phyloP scores from a whole-genome alignment of 371 early-diverging fungal genomes.

The Apophysomyces trapeziformis region DNA sequence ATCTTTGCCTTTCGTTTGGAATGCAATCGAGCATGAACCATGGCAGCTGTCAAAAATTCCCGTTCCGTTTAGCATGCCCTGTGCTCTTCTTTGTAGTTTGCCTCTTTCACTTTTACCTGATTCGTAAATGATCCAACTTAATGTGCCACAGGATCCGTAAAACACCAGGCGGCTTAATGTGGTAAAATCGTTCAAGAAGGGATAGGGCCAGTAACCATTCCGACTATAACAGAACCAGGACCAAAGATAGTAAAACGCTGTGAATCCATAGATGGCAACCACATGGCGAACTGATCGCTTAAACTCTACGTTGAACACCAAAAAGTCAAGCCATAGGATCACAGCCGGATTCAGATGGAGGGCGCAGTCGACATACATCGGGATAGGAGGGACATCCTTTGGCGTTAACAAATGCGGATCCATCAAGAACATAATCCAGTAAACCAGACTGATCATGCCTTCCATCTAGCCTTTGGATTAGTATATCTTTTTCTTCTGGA shows the following conservation, averaged over 20 bases:
- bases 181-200: conserved; percentile 42
- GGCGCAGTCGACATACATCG: conserved; percentile 36
- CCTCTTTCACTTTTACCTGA: conserved; percentile 30
- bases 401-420: conserved; percentile 43
- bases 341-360: conserved; percentile 50
- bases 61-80: not conserved
- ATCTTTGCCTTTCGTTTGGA: not conserved
- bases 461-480: conserved; percentile 31
- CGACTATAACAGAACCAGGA: conserved; percentile 38
- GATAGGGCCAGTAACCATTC: conserved; percentile 50
- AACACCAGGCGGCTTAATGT: conserved; percentile 27
- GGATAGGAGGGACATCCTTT: conserved; percentile 38
- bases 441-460: conserved; percentile 43
- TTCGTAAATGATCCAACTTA: conserved; percentile 49
- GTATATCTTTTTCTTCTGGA: not conserved
- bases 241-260: conserved; percentile 40
- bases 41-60: conserved; percentile 15
- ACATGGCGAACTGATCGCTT: conserved; percentile 39
- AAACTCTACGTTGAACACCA: conserved; percentile 44
- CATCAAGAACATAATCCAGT: conserved; percentile 45
- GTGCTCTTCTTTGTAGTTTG: not conserved
- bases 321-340: conserved; percentile 48
- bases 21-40: conserved; percentile 3
- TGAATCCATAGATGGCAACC: conserved; percentile 34
- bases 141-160: conserved; percentile 34